Evolutionary conservation across 2,329 filamentous ascomycete genomes (phyloP), one percentile per base, ranked within the genome.

Genomic region (Monosporascus sp.): DNA sequence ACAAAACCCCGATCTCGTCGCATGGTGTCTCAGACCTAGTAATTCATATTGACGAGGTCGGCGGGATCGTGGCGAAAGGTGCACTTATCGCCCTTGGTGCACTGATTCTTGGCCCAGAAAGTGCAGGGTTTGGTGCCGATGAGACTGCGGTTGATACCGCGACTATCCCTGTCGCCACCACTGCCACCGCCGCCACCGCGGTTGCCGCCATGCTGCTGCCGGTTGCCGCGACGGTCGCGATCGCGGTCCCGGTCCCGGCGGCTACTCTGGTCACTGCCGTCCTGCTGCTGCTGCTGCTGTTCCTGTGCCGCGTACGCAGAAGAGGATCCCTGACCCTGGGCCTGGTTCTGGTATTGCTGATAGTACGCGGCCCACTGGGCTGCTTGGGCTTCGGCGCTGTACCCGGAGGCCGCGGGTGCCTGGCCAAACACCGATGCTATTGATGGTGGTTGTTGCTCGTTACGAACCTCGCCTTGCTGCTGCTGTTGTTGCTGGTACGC

Each of bases 31-130:
- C 14, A 27, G 14, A 7, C 37, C 41, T 41, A 54, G 56, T 53
- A 64, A 52, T 66, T 65, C 16, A 16, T 19, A 26, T 17, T 46
- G 43, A 46, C 43, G 11, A 69, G 59, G 48, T 69, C 67, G 16
- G 61, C 65, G 3, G 63, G 63, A 43, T 88, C 85, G 64, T 91
- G 87, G 52, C 86, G 78, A 68, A 87, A 91, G 2, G 87, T 89
- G 72, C 87, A 90, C 63, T 84, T 84, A 37, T 87, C 85, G 22
- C 87, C 87, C 65, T 89, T 86, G 7, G 81, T 82, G 70, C 87
- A 90, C 65, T 85, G 85, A 16, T 87, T 87, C 65, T 87, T 81
- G 54, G 81, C 78, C 76, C 78, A 90, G 68, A 89, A 91, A 20
- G 79, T 79, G 68, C 87, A 90, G 5, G 85, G 78, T 63, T 87